Conservation (phyloP, 164 flowering plant genomes). For the Paratinospora sagittata region DNA sequence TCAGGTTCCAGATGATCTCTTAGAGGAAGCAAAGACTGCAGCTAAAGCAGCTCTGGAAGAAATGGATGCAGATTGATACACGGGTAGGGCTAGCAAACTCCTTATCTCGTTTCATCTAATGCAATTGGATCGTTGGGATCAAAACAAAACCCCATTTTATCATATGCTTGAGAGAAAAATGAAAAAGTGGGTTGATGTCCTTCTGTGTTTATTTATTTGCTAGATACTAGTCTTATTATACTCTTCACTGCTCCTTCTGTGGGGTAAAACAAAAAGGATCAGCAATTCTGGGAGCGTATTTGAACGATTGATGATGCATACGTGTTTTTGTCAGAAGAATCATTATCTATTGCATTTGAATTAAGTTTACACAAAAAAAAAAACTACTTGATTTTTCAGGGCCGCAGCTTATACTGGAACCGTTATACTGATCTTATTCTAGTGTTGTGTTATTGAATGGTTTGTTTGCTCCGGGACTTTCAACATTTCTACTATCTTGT, state of each 20-base stretch:
- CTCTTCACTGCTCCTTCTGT: background rate
- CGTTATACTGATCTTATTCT: too few species aligned
- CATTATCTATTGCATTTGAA: background rate
- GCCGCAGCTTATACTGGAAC: too few species aligned
- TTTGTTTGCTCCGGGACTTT: too few species aligned
- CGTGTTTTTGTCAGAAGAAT: background rate
- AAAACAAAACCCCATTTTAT: background rate
- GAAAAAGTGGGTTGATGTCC: background rate
- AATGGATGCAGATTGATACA: constrained; percentile 59
- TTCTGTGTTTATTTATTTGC: background rate
- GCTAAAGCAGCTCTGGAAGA: constrained; percentile 61
- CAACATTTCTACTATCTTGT: too few species aligned
- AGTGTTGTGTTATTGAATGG: too few species aligned
- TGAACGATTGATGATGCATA: background rate
- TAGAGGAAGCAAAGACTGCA: constrained; percentile 53
- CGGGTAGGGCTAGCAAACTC: background rate
- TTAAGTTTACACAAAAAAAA: too few species aligned
- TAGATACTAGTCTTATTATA: background rate
- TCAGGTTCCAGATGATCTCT: constrained; percentile 51
- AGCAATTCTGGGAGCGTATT: background rate
- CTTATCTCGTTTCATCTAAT: background rate
- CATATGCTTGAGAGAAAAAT: background rate
- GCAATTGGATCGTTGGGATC: background rate
- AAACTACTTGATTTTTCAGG: too few species aligned
- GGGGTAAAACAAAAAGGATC: background rate